Percentiles rank a stretch among this genome's conserved stretches.
Evolutionary conservation across 2,329 filamentous ascomycete species (phyloP).

Genomic region (Botrytis squamosa): DNA sequence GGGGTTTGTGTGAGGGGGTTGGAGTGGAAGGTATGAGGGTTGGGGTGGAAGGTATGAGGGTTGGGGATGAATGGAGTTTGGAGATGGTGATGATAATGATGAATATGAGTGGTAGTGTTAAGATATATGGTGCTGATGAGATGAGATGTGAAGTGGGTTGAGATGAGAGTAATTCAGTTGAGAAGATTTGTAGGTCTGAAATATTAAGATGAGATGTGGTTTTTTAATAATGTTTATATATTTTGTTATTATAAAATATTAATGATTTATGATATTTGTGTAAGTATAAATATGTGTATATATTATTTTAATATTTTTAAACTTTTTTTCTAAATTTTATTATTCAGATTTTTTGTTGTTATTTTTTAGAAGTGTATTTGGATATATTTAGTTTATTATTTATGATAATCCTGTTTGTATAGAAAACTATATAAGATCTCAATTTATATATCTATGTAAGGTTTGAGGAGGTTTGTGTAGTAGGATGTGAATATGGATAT

Average conservation of each 20-base stretch:
- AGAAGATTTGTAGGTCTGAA: neutral
- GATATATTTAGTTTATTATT: neutral
- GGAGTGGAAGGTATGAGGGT: too few species aligned
- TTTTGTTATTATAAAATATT: too few species aligned
- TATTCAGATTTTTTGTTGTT: neutral
- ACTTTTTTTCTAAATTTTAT: accelerated
- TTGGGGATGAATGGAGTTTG: neutral
- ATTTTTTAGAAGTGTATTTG: accelerated
- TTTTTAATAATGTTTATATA: too few species aligned
- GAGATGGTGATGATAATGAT: neutral
- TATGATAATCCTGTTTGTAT: too few species aligned
- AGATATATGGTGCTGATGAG: too few species aligned
- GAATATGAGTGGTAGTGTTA: too few species aligned
- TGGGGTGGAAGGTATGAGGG: neutral
- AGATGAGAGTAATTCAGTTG: too few species aligned
- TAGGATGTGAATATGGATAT: neutral
- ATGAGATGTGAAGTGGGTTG: too few species aligned
- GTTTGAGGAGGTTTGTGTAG: neutral
- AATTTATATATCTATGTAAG: too few species aligned
- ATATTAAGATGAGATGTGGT: accelerated
- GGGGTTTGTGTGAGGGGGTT: too few species aligned
- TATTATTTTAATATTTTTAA: neutral
- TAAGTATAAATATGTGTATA: neutral
- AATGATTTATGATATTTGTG: too few species aligned
- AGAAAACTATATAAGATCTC: neutral